These are phyloP conservation scores for Haemoproteus tartakovskyi DNA, from an alignment of 169 alveolate species.

Conservation along the genomic window DNA sequence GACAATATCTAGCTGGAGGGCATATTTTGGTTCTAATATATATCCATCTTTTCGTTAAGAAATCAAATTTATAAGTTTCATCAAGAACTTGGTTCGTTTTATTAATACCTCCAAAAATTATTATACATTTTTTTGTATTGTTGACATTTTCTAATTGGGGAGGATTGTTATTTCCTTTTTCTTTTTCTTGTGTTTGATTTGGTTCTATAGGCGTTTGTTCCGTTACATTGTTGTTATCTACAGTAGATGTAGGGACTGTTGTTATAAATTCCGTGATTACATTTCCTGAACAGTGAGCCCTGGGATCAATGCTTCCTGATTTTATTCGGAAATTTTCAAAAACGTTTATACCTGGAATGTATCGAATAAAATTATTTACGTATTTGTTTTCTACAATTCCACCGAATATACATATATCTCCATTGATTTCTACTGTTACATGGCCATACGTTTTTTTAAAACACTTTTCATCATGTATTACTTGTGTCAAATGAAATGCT, in stretches of 20 bases:
- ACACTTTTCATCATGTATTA: constrained; percentile 58
- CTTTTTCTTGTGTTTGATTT: too few species aligned
- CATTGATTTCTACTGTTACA: constrained; percentile 55
- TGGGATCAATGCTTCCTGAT: constrained; percentile 27
- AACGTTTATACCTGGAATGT: constrained; percentile 62
- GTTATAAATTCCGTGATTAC: too few species aligned
- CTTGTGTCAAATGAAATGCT: constrained; percentile 56
- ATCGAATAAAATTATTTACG: constrained; percentile 49
- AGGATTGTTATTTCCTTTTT: too few species aligned
- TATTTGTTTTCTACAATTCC: constrained; percentile 42
- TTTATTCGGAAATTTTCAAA: constrained; percentile 52
- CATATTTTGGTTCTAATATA: background rate
- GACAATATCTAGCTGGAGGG: constrained; percentile 48
- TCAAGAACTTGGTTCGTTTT: constrained; percentile 19
- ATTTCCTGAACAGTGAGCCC: constrained; percentile 57
- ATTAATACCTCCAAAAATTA: constrained; percentile 60
- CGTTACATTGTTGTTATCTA: too few species aligned
- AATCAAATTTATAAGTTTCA: constrained; percentile 56
- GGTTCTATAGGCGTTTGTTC: too few species aligned
- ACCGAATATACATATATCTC: constrained; percentile 63
- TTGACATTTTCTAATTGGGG: too few species aligned
- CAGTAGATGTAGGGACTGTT: too few species aligned
- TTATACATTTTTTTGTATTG: constrained; percentile 20
- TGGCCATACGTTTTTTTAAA: constrained; percentile 58
- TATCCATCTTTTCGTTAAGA: constrained; percentile 56